Percentiles rank a stretch among this genome's conserved stretches.
Conservation (phyloP, 371 early-diverging fungal genomes). For the Circinella minor region DNA sequence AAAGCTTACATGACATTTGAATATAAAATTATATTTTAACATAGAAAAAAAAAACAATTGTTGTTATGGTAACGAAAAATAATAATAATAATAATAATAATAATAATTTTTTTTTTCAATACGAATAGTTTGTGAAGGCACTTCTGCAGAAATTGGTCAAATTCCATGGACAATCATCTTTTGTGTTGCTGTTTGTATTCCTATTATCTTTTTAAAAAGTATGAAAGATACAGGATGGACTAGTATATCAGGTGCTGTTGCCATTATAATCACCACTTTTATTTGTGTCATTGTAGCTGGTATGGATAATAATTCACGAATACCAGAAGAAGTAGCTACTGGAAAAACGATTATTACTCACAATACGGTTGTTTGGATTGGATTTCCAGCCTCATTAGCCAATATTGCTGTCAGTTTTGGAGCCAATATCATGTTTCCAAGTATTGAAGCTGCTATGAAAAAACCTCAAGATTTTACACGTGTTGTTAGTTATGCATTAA, state of each 20-base stretch:
- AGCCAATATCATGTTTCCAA: constrained; percentile 81
- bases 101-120: too few species aligned
- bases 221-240: constrained; percentile 67
- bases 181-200: constrained; percentile 53
- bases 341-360: constrained; percentile 20
- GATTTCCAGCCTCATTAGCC: constrained; percentile 59
- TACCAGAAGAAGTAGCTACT: not conserved
- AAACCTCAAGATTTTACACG: constrained; percentile 73
- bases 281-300: constrained; percentile 48
- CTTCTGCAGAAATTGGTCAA: constrained; percentile 38
- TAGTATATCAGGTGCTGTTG: constrained; percentile 61
- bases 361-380: constrained; percentile 48
- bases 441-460: constrained; percentile 83
- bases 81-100: too few species aligned
- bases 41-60: not conserved
- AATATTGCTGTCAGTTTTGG: constrained; percentile 80
- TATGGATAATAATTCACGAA: constrained; percentile 20
- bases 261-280: constrained; percentile 49
- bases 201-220: constrained; percentile 58
- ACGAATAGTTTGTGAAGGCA: constrained; percentile 29
- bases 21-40: not conserved
- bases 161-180: constrained; percentile 70
- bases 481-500: constrained; percentile 66
- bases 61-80: not conserved
- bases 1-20: too few species aligned